Evolutionary conservation across 805 yeast genomes (phyloP), one percentile per base, ranked within the genome.

Genomic region (Hanseniaspora occidentalis): DNA sequence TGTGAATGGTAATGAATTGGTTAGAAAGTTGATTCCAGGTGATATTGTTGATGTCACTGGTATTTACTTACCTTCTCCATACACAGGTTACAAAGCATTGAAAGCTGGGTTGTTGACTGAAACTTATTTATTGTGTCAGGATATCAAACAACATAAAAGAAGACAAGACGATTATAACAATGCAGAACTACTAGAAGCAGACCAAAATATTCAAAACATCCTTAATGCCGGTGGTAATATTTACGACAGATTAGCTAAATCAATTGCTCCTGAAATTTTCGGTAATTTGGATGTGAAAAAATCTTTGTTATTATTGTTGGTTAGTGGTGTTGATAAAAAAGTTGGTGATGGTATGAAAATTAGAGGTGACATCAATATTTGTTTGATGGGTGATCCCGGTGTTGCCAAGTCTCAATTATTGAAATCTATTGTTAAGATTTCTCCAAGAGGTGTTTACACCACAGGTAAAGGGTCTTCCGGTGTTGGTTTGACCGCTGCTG

Each of bases 311-410:
- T 62, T 92, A 44, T 67, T 92, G 45, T 68, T 92, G 35, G 85
- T 92, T 48, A 96, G 98, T 39, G 98, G 98, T 54, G 96, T 88
- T 35, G 83, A 94, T 37, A 92, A 92, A 58, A 84, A 78, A 53
- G 77, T 89, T 51, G 95, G 94, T 35, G 98, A 92, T 63, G 99
- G 99, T 49, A 77, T 92, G 84, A 77, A 81, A 54, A 92, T 92
- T 53, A 79, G 99, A 67, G 98, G 98, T 53, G 98, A 92, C 58
- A 84, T 92, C 50, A 92, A 92, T 56, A 74, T 92, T 41, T 81
- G 96, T 65, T 70, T 92, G 39, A 89, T 92, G 96, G 98, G 98
- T 52, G 98, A 92, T 57, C 98, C 98, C 33, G 98, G 98, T 69
- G 98, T 92, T 41, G 98, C 98, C 54, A 92, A 92, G 63, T 92